These are phyloP conservation scores for Sphaerulina musiva DNA, from an alignment of 2,329 filamentous ascomycete species.

Conservation along the genomic window DNA sequence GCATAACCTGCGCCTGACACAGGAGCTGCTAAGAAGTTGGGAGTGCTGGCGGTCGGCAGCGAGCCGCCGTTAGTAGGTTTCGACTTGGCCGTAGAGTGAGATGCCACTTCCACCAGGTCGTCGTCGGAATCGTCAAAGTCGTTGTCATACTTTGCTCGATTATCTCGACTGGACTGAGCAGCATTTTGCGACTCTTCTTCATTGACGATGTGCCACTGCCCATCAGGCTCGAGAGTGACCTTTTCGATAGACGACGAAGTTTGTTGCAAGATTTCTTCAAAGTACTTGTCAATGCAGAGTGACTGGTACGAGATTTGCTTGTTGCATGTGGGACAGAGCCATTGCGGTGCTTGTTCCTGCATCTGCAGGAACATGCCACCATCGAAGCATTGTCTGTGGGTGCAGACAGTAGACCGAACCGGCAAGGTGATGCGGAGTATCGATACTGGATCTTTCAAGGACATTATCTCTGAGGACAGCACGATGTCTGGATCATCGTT, in stretches of 20 bases:
- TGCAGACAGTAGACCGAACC: slow-evolving; percentile 71
- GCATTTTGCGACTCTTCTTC: slow-evolving; percentile 36
- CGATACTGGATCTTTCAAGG: slow-evolving; percentile 85
- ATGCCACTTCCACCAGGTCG: slow-evolving; percentile 42
- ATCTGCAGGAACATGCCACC: slow-evolving; percentile 85
- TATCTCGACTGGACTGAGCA: slow-evolving; percentile 33
- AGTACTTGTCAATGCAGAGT: slow-evolving; percentile 84
- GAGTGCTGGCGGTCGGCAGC: slow-evolving; percentile 18
- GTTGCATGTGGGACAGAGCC: slow-evolving; percentile 92
- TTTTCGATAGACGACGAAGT: slow-evolving; percentile 69
- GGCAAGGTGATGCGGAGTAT: slow-evolving; percentile 75
- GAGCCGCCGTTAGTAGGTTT: slow-evolving; percentile 28
- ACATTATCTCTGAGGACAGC: slow-evolving; percentile 79
- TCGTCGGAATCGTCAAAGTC: slow-evolving; percentile 37
- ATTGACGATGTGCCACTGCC: slow-evolving; percentile 59
- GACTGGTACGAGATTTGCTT: slow-evolving; percentile 73
- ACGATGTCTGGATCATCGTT: slow-evolving; percentile 77
- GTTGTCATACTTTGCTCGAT: slow-evolving; percentile 32
- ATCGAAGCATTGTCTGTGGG: slow-evolving; percentile 92
- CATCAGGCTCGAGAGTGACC: slow-evolving; percentile 83
- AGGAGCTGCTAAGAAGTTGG: slow-evolving; percentile 14
- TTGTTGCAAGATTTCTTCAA: slow-evolving; percentile 73
- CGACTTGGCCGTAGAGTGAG: slow-evolving; percentile 25
- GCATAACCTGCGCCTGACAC: slow-evolving; percentile 31
- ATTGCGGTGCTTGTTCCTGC: slow-evolving; percentile 92